phyloP scores from a whole-genome alignment of 768 basidiomycete species.

The Suillus discolor region DNA sequence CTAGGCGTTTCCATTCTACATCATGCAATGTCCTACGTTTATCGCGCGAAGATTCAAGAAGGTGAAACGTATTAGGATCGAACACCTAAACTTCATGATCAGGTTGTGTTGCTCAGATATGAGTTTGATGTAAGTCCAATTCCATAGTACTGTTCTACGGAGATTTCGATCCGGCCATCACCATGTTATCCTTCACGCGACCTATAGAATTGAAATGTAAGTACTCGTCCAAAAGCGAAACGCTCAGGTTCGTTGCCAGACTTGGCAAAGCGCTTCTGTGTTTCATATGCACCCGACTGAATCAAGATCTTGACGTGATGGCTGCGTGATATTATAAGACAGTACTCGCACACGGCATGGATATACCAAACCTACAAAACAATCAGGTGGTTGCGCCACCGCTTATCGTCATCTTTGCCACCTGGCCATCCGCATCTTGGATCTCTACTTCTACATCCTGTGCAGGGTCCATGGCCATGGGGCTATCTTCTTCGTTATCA shows the following conservation, averaged over 20 bases:
- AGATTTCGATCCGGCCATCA: not conserved
- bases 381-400: not conserved
- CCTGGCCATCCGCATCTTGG: constrained; percentile 68
- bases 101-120: not conserved
- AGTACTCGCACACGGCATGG: not conserved
- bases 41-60: not conserved
- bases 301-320: not conserved
- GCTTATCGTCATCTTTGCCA: constrained; percentile 62
- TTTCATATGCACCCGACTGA: not conserved
- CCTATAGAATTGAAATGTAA: not conserved
- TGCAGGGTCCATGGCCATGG: constrained; percentile 31
- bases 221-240: not conserved
- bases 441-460: constrained; percentile 68
- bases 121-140: not conserved
- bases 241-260: not conserved
- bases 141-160: too few species aligned
- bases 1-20: not conserved
- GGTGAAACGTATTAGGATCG: not conserved
- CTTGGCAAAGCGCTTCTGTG: not conserved
- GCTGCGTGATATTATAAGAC: not conserved
- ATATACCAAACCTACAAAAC: too few species aligned
- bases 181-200: not conserved
- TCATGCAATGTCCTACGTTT: not conserved
- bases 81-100: not conserved
- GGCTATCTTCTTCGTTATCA: constrained; percentile 32